phyloP scores from a whole-genome alignment of 2,329 filamentous ascomycete genomes.

The Ophiostoma perfectum region DNA sequence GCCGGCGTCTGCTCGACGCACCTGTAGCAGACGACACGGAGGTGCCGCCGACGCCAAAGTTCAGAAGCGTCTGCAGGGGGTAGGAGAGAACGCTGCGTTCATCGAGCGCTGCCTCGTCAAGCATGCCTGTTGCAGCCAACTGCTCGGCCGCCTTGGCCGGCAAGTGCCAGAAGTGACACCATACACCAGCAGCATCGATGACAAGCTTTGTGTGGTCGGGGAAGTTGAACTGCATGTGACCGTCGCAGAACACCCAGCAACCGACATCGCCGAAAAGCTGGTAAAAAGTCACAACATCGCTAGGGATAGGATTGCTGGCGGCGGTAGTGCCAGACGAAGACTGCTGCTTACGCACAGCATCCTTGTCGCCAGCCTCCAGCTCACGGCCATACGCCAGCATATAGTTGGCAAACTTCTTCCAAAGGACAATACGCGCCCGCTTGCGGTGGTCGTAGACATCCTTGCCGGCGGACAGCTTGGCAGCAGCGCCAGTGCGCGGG shows the following conservation, averaged over 20 bases:
- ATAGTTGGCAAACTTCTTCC: slow-evolving; percentile 71
- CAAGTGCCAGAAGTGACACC: slow-evolving; percentile 73
- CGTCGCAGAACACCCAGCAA: slow-evolving; percentile 75
- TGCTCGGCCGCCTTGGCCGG: slow-evolving; percentile 63
- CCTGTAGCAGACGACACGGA: not conserved
- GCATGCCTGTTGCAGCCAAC: slow-evolving; percentile 59
- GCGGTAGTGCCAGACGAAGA: slow-evolving; percentile 30
- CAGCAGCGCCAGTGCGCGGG: slow-evolving; percentile 51
- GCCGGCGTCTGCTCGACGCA: slow-evolving; percentile 42
- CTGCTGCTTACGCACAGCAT: slow-evolving; percentile 42
- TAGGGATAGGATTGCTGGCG: slow-evolving; percentile 36
- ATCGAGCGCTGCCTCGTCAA: slow-evolving; percentile 64
- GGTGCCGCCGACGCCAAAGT: slow-evolving; percentile 44
- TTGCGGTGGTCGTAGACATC: slow-evolving; percentile 62
- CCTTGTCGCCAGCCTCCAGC: slow-evolving; percentile 45
- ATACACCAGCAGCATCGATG: slow-evolving; percentile 65
- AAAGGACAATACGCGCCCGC: slow-evolving; percentile 59
- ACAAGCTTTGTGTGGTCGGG: slow-evolving; percentile 84
- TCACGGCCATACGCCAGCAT: slow-evolving; percentile 71
- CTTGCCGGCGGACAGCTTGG: slow-evolving; percentile 57
- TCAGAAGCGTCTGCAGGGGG: slow-evolving; percentile 66
- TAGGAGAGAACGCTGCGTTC: slow-evolving; percentile 67
- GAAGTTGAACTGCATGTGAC: slow-evolving; percentile 78
- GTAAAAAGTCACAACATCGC: slow-evolving; percentile 70
- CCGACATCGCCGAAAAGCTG: slow-evolving; percentile 76